Evolutionary conservation across 2,329 filamentous ascomycete species (phyloP).

Genomic region (Akanthomyces dipterigenus): DNA sequence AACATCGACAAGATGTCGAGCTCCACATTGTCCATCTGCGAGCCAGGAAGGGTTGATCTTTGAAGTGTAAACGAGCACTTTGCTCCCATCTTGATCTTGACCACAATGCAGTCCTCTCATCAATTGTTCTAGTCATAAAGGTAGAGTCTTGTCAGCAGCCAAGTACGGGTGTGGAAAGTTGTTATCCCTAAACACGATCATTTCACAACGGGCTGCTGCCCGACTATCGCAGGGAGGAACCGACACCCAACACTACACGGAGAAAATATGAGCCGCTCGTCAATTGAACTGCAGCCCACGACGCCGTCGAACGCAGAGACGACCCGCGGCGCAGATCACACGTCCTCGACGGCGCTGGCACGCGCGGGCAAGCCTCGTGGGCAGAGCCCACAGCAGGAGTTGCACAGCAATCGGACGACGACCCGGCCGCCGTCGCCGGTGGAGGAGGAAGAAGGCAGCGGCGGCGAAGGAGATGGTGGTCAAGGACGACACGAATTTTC

Average conservation of each 20-base stretch:
- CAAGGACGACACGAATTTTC: slow-evolving; percentile 15
- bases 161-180: no score
- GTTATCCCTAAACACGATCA: no score
- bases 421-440: background rate
- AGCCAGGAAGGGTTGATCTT: background rate
- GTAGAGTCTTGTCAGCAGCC: no score
- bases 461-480: background rate
- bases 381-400: background rate
- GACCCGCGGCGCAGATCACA: no score
- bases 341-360: background rate
- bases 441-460: background rate
- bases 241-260: no score
- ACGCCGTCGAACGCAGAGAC: background rate
- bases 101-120: no score
- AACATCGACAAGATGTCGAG: background rate
- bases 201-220: no score
- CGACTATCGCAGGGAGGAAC: no score
- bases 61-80: background rate
- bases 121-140: no score
- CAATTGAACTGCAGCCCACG: slow-evolving; percentile 4
- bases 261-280: background rate
- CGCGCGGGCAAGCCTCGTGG: background rate
- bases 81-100: no score
- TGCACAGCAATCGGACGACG: background rate
- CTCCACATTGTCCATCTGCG: background rate